Conservation (phyloP, 345 rosid species). For the Sonneratia alba region DNA sequence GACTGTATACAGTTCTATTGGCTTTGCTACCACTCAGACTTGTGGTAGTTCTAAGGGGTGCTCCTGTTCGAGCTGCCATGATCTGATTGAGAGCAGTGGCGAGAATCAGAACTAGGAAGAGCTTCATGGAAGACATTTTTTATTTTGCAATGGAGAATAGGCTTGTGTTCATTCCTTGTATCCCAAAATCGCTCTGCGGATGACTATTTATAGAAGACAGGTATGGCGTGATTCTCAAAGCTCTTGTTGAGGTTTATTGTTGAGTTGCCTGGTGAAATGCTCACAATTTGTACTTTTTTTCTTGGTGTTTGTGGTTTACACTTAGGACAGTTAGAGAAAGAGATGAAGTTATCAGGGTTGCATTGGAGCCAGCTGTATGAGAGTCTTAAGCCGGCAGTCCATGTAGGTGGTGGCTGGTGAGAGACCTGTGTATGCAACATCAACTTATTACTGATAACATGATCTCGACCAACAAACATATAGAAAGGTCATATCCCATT, state of each 20-base stretch:
- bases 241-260: not conserved
- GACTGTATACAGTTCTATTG: not conserved
- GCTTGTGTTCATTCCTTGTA: not conserved
- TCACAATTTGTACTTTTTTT: not conserved
- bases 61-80: not conserved
- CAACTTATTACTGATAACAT: no score
- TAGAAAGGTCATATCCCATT: no score
- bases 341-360: no score
- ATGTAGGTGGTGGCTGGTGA: no score
- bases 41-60: not conserved
- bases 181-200: not conserved
- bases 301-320: not conserved
- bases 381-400: no score
- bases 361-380: no score
- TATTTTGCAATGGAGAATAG: not conserved
- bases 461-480: no score
- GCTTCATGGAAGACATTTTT: not conserved
- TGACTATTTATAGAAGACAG: not conserved
- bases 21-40: not conserved
- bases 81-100: not conserved
- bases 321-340: not conserved
- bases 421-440: no score
- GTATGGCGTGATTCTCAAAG: not conserved
- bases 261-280: no score
- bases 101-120: conserved; percentile 2